Conservation (phyloP, 2,329 filamentous ascomycete genomes). For the Botryotinia globosa region DNA sequence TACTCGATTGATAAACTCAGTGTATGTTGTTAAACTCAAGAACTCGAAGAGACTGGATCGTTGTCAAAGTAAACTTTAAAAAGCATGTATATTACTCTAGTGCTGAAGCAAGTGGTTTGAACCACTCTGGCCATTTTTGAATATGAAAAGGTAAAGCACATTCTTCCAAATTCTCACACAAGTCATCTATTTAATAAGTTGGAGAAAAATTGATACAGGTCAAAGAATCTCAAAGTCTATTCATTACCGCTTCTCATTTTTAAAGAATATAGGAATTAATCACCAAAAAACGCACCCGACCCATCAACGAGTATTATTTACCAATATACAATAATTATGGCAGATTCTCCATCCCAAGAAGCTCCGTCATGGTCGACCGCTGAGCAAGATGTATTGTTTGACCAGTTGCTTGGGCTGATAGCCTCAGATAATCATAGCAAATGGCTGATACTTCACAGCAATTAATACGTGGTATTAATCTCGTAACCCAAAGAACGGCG, state of each 20-base stretch:
- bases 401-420: not conserved
- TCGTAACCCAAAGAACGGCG: not conserved
- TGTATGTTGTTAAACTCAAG: not conserved
- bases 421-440: not conserved
- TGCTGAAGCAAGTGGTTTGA: not conserved
- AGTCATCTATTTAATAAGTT: not conserved
- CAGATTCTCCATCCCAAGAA: not conserved
- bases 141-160: not conserved
- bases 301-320: not conserved
- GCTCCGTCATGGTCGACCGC: too few relatives aligned
- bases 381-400: not conserved
- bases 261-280: not conserved
- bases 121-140: not conserved
- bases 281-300: not conserved
- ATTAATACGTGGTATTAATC: not conserved
- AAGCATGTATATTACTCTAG: not conserved
- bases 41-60: not conserved
- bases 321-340: not conserved
- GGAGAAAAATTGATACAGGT: not conserved
- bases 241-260: not conserved
- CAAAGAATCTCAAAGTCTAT: not conserved
- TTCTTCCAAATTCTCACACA: not conserved
- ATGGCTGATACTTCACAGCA: not conserved
- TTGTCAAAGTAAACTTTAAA: not conserved
- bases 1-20: not conserved